These are phyloP conservation scores for Psophocarpus tetragonolobus DNA, from an alignment of 306 rosid genomes.

Conservation along the genomic window DNA sequence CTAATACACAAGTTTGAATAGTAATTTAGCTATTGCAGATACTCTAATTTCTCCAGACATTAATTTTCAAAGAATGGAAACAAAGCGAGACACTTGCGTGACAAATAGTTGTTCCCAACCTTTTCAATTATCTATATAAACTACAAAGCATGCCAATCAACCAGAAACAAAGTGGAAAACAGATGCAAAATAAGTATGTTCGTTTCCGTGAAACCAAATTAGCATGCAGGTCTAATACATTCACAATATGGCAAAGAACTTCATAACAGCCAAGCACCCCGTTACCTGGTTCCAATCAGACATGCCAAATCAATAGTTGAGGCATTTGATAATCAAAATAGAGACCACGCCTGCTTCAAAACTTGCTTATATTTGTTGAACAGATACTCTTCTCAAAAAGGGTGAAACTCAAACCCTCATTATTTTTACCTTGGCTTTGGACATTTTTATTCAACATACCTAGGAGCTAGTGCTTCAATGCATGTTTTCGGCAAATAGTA, in stretches of 20 bases:
- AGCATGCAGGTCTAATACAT: neutral
- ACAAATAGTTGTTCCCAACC: conserved; percentile 5
- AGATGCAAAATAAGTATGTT: neutral
- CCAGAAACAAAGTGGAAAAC: neutral
- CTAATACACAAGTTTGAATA: neutral
- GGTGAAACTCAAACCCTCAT: neutral
- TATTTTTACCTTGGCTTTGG: neutral
- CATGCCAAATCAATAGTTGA: neutral
- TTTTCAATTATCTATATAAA: neutral
- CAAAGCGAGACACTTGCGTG: neutral
- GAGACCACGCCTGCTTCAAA: neutral
- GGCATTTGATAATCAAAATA: conserved; percentile 4
- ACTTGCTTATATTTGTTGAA: neutral
- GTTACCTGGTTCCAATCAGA: neutral
- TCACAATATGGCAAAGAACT: neutral
- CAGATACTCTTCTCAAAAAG: neutral
- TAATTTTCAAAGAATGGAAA: conserved; percentile 11
- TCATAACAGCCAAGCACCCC: neutral
- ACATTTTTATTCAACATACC: neutral
- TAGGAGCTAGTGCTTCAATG: neutral
- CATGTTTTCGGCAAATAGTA: neutral
- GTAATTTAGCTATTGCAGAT: conserved; percentile 8
- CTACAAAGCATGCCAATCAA: conserved; percentile 1
- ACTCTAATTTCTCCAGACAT: neutral
- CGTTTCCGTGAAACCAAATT: conserved; percentile 15